Evolutionary conservation across 495 filamentous ascomycete species (phyloP).

Genomic region (Hypomontagnella monticulosa): DNA sequence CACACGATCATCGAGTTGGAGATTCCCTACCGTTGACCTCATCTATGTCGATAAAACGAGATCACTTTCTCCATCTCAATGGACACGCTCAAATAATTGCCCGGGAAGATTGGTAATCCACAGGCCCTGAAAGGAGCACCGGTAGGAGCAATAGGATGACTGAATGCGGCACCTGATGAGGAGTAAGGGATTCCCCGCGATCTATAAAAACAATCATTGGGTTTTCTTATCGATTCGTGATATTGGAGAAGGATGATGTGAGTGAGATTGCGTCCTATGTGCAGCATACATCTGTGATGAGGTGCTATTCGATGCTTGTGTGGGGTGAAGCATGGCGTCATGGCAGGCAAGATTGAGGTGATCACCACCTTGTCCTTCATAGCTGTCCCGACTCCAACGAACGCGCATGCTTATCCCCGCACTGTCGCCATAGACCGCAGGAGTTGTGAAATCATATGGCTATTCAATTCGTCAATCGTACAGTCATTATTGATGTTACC

Average conservation of each 20-base stretch:
- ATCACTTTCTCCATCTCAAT: constrained; percentile 11
- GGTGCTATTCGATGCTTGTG: constrained; percentile 24
- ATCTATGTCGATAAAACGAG: constrained; percentile 10
- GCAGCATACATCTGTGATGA: constrained; percentile 1
- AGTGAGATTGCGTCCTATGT: constrained; percentile 13
- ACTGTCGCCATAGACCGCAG: constrained; percentile 9
- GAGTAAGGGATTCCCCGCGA: constrained; percentile 27
- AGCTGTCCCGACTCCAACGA: background rate
- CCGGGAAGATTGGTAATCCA: constrained; percentile 31
- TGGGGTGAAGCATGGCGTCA: constrained; percentile 39
- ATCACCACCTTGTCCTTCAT: constrained; percentile 22
- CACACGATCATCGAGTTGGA: constrained; percentile 8
- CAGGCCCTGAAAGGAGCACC: constrained; percentile 6
- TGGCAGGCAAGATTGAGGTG: constrained; percentile 33
- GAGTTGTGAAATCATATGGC: background rate
- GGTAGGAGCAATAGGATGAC: background rate
- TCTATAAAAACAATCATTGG: constrained; percentile 37
- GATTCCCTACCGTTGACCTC: constrained; percentile 16
- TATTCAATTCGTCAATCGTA: background rate
- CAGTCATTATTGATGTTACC: background rate
- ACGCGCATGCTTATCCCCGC: background rate
- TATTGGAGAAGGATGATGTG: constrained; percentile 42
- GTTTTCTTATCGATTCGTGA: constrained; percentile 42
- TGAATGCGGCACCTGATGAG: constrained; percentile 22
- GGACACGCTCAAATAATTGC: background rate